Evolutionary conservation across 495 filamentous ascomycete species (phyloP), one percentile per base, ranked within the genome.

Genomic region (Cercophora sp.): DNA sequence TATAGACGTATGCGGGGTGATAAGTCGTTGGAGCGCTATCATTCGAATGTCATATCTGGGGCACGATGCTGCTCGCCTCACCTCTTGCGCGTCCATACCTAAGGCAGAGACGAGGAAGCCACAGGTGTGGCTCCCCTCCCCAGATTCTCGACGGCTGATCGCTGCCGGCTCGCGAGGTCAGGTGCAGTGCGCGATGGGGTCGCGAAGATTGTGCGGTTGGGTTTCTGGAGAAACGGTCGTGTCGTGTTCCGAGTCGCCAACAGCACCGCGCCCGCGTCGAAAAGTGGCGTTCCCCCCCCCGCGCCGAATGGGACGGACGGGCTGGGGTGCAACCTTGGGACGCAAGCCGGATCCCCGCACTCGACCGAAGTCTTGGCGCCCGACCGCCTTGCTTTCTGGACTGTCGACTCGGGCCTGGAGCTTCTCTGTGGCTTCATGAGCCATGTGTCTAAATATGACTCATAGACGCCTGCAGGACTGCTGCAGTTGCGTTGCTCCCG

Each of bases 371-470:
- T 5, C 34, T 23, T 26, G 25, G 51, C 43, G 22, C 22, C 29
- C 29, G 31, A 16, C 48, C 26, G 39, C 51, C 43, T 26, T 48
- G 26, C 45, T 50, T 26, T 46, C 42, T 54, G 44, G 51, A 36
- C 22, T 22, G 20, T 35, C 22, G 50, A 31, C 26, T 26, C 39
- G 35, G n/a, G 20, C 25, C 31, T 25, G 42, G n/a, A n/a, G n/a
- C n/a, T n/a, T n/a, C n/a, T n/a, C n/a, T n/a, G n/a, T n/a, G n/a
- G n/a, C n/a, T n/a, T n/a, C n/a, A n/a, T n/a, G 16, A 19, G 32
- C 63, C 61, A 64, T 61, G 56, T 64, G 61, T 64, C 61, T 58
- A 56, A 58, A 58, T 55, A 56, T 62, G 58, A 68, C 52, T 66
- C 55, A 68, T 61, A 64, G 52, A 59, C 55, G 65, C 59, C 58